A percentile compares a stretch with the other conserved stretches of the same genome.
Evolutionary conservation across 2,329 filamentous ascomycete genomes (phyloP).

Genomic region (Zymoseptoria crescenta): DNA sequence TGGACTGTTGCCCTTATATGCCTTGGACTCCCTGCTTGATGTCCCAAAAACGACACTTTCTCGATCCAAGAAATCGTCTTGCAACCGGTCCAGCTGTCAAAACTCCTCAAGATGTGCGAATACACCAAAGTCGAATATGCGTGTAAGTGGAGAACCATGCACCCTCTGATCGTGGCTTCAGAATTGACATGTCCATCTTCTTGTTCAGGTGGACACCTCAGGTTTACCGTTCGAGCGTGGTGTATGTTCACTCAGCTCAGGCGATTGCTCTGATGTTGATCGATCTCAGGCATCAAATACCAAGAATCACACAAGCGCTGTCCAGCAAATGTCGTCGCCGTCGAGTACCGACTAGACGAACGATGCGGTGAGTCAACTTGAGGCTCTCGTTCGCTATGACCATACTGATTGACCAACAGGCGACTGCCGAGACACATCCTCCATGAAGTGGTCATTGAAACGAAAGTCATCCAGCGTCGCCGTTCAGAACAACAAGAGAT

Average conservation of each 20-base stretch:
- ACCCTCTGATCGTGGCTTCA: too few species aligned
- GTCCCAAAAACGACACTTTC: neutral
- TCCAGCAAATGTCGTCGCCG: slow-evolving; percentile 47
- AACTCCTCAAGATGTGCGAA: slow-evolving; percentile 42
- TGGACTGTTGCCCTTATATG: neutral
- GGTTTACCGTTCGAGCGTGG: slow-evolving; percentile 50
- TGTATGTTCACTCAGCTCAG: slow-evolving; percentile 31
- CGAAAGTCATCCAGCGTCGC: slow-evolving; percentile 11
- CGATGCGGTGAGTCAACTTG: slow-evolving; percentile 35
- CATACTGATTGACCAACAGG: slow-evolving; percentile 6
- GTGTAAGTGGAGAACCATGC: slow-evolving; percentile 26
- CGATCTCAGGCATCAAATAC: slow-evolving; percentile 33
- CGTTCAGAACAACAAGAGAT: slow-evolving; percentile 6
- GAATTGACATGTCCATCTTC: too few species aligned
- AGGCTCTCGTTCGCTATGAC: neutral
- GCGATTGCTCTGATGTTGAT: slow-evolving; percentile 1
- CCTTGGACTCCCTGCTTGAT: neutral
- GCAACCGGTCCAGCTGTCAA: neutral
- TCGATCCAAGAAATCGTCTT: neutral
- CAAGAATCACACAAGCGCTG: slow-evolving; percentile 49
- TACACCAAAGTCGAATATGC: slow-evolving; percentile 52
- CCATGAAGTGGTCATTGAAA: slow-evolving; percentile 13
- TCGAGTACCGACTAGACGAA: slow-evolving; percentile 44
- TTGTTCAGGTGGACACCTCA: slow-evolving; percentile 37
- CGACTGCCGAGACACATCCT: slow-evolving; percentile 15